Conservation (phyloP, 2,329 filamentous ascomycete genomes). For the Oidium heveae region DNA sequence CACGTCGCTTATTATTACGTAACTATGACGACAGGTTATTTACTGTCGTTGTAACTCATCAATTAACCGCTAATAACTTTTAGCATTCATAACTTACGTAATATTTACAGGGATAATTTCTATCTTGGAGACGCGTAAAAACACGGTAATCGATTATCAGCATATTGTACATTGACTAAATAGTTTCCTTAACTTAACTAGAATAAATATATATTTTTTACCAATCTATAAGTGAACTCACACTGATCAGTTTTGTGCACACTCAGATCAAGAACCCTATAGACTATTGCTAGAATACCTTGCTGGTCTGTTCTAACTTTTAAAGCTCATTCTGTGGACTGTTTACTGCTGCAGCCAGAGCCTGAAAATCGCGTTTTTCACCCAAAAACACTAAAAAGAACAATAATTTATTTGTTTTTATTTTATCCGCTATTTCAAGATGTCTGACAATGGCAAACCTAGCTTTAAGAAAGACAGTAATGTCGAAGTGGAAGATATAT, state of each 20-base stretch:
- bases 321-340: slow-evolving; percentile 1
- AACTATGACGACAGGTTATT: too few species aligned
- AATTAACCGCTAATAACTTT: neutral
- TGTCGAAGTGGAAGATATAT: neutral
- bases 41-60: neutral
- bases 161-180: neutral
- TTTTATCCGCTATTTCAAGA: neutral
- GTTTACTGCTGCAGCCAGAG: slow-evolving; percentile 1
- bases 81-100: neutral
- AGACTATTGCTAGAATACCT: neutral
- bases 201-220: neutral
- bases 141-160: neutral
- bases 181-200: neutral
- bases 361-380: neutral
- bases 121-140: neutral
- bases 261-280: slow-evolving; percentile 1
- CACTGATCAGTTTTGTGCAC: slow-evolving; percentile 1
- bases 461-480: neutral
- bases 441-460: neutral
- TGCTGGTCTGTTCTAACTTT: neutral
- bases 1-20: too few species aligned
- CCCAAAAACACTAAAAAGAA: neutral
- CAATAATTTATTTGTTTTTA: neutral
- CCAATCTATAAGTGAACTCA: neutral
- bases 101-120: neutral